Conservation (phyloP, 495 filamentous ascomycete species). For the Halenospora varia region DNA sequence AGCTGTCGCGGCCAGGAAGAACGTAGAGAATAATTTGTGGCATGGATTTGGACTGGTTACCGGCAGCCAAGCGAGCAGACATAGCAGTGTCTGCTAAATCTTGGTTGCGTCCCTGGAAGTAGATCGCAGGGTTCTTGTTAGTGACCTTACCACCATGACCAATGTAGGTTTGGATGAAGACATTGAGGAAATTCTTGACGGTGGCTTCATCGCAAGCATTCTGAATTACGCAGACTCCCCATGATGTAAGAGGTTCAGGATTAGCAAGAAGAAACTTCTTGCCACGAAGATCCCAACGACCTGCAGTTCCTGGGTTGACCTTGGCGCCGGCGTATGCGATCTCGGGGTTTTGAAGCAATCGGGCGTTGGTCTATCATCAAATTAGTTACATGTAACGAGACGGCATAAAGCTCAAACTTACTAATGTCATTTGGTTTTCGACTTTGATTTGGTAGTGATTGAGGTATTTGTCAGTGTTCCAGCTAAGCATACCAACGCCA, state of each 20-base stretch:
- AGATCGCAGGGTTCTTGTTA: constrained; percentile 29
- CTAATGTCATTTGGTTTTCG: constrained; percentile 50
- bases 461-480: constrained; percentile 64
- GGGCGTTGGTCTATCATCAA: constrained; percentile 51
- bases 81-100: constrained; percentile 48
- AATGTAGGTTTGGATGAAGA: constrained; percentile 58
- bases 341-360: constrained; percentile 66
- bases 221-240: constrained; percentile 53
- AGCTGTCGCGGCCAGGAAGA: constrained; percentile 58
- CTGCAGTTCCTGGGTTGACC: constrained; percentile 51
- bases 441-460: constrained; percentile 66
- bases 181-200: constrained; percentile 51
- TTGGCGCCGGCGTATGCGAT: constrained; percentile 57
- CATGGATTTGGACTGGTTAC: constrained; percentile 15
- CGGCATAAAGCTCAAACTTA: constrained; percentile 16
- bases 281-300: constrained; percentile 82
- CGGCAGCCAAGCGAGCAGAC: constrained; percentile 1
- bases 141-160: constrained; percentile 67
- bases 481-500: constrained; percentile 64
- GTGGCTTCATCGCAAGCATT: constrained; percentile 31
- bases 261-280: constrained; percentile 69
- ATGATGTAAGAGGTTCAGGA: constrained; percentile 52
- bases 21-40: constrained; percentile 73
- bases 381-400: neutral
- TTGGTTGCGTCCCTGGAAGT: constrained; percentile 27